Percentiles rank a stretch among this genome's conserved stretches.
phyloP scores from a whole-genome alignment of 2,329 filamentous ascomycete genomes.

The Trichoderma harzianum region DNA sequence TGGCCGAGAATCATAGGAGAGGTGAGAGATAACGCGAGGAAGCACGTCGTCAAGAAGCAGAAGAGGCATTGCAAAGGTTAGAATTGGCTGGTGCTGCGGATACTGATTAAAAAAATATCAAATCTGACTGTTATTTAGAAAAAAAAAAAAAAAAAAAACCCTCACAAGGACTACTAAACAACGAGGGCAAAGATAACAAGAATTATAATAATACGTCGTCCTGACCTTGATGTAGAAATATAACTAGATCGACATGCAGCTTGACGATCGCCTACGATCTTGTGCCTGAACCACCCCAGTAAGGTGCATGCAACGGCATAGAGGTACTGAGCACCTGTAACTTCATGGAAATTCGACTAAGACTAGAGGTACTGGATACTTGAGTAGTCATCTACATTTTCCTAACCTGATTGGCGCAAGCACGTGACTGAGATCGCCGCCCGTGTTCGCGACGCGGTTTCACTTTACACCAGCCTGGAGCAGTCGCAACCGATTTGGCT shows the following conservation, averaged over 20 bases:
- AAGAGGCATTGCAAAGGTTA: neutral
- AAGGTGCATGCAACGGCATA: neutral
- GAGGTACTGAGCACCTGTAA: neutral
- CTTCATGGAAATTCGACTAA: neutral
- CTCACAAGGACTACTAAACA: neutral
- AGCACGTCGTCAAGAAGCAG: neutral
- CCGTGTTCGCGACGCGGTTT: conserved; percentile 9
- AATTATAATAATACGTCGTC: neutral
- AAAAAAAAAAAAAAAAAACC: neutral
- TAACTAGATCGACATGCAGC: neutral
- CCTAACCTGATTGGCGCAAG: neutral
- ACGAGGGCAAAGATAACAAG: neutral
- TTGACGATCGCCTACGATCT: neutral
- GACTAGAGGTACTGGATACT: neutral
- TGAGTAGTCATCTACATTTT: neutral
- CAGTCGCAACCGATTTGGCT: neutral
- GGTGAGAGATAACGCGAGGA: neutral
- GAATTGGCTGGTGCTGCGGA: neutral
- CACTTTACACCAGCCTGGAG: conserved; percentile 1
- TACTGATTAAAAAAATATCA: neutral
- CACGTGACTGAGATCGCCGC: neutral
- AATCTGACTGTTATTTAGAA: neutral
- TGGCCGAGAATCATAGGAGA: neutral
- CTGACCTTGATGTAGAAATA: neutral
- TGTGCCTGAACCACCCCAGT: neutral